These are phyloP conservation scores for Fusarium dimerum DNA, from an alignment of 2,329 filamentous ascomycete species.

Conservation along the genomic window DNA sequence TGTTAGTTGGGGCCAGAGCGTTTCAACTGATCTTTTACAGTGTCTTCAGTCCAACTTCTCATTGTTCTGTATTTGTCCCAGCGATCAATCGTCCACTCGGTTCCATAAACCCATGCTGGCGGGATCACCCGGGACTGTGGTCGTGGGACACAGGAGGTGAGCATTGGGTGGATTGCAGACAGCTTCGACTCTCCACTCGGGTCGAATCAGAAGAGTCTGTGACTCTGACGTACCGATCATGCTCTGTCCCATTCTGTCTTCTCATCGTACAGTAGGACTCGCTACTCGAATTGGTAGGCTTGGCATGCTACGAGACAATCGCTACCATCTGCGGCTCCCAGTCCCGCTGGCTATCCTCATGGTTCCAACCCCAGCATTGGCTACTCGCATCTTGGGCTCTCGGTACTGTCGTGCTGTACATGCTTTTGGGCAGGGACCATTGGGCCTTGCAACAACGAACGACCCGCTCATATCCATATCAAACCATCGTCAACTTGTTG, in stretches of 20 bases:
- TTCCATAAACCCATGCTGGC: conserved; percentile 6
- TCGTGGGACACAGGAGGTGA: conserved; percentile 17
- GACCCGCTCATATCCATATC: conserved; percentile 23
- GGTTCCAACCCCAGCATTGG: conserved; percentile 28
- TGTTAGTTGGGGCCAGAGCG: no score
- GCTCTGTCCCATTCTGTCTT: conserved; percentile 18
- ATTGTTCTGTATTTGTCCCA: no score
- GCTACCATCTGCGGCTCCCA: no score
- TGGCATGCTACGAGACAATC: conserved; percentile 20
- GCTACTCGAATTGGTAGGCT: conserved; percentile 18
- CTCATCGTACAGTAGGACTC: conserved; percentile 13
- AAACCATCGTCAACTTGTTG: no score
- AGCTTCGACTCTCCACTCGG: conserved; percentile 21
- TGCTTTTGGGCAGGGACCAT: conserved; percentile 26
- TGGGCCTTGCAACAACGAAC: conserved; percentile 21
- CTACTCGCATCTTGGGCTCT: conserved; percentile 31
- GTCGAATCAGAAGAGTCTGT: conserved; percentile 20
- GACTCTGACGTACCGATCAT: conserved; percentile 24
- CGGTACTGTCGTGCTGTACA: conserved; percentile 24
- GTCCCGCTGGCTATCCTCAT: no score
- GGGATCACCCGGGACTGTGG: conserved; percentile 10
- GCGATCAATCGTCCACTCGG: no score
- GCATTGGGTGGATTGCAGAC: conserved; percentile 19
- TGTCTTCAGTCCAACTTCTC: not conserved
- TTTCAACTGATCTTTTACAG: not conserved